Base-by-base conservation (phyloP, 805 yeast species). In the Diddensiella caesifluorescens region DNA sequence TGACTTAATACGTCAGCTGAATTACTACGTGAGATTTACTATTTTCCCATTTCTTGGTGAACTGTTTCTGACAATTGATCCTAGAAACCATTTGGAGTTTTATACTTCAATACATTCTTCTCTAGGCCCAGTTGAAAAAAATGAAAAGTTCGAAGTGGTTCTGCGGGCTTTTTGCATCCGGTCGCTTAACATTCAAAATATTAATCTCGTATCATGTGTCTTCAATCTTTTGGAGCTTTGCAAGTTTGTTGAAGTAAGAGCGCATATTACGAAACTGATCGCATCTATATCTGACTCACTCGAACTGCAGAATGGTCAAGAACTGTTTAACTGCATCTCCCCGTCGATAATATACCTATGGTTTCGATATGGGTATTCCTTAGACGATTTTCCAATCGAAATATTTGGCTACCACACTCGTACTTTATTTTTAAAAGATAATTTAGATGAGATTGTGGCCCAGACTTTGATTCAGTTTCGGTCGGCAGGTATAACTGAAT, bases 351-450 rank as follows among this genome's bases (percentile, higher is more conserved):
- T 49, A 2, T 41, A 35, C 29, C 34, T 29, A 18, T 45, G 51
- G 45, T 10, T 42, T 13, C 26, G 27, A 13, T 22, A 25, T 7
- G 39, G 35, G n/a, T 6, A 10, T n/a, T 12, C 41, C 2, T 6
- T 43, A 9, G 9, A 9, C 6, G 15, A 26, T 2, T 29, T 51
- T 20, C 42, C 42, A 4, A 35, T 25, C 26, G 15, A 4, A 9
- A 15, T 47, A 2, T 51, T 48, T 37, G 55, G 55, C 10, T 51
- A 45, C 32, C 19, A 7, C 16, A 39, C 54, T 2, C 10, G 10
- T 19, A 6, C 31, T 7, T 39, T 44, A 4, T 51, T 47, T 22
- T 33, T 34, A 13, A 22, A 10, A 3, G 27, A 22, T n/a, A 42
- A 39, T 30, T 10, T 23, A 15, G 38, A 35, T 7, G 42, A 42